These are phyloP conservation scores for Sporisorium iseilematis-ciliati DNA, from an alignment of 1,284 basidiomycete species.

Conservation along the genomic window DNA sequence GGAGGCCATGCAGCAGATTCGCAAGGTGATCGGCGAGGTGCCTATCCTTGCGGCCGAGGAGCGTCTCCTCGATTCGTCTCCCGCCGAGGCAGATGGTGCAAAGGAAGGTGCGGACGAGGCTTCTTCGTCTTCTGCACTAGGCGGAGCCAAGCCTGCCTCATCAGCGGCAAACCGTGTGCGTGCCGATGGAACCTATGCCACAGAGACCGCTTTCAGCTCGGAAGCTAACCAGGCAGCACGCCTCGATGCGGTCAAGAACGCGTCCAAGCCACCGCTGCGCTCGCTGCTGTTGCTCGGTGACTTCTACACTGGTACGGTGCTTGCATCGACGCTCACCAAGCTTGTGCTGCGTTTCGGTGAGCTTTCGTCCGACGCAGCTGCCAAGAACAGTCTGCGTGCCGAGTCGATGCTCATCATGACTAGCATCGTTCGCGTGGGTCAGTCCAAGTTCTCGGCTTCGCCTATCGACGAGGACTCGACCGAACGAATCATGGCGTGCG, in stretches of 20 bases:
- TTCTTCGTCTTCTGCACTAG: slow-evolving; percentile 44
- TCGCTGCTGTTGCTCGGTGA: slow-evolving; percentile 93
- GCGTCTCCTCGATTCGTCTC: slow-evolving; percentile 67
- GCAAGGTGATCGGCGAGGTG: slow-evolving; percentile 92
- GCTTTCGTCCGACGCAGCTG: slow-evolving; percentile 76
- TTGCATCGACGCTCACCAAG: slow-evolving; percentile 90
- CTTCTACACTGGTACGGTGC: slow-evolving; percentile 93
- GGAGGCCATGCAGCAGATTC: slow-evolving; percentile 80
- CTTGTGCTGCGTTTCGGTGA: slow-evolving; percentile 86
- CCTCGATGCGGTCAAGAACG: slow-evolving; percentile 84
- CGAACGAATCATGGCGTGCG: slow-evolving; percentile 96
- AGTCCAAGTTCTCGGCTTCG: slow-evolving; percentile 91
- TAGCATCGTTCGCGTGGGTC: slow-evolving; percentile 93
- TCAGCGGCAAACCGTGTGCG: slow-evolving; percentile 77
- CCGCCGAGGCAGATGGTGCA: slow-evolving; percentile 48
- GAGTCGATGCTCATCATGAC: slow-evolving; percentile 99
- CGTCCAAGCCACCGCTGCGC: slow-evolving; percentile 90
- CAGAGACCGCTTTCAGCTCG: slow-evolving; percentile 88
- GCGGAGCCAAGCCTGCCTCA: slow-evolving; percentile 70
- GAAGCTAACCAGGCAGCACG: slow-evolving; percentile 76
- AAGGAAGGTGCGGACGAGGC: slow-evolving; percentile 40
- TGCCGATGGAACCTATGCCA: slow-evolving; percentile 97
- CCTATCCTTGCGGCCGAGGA: slow-evolving; percentile 83
- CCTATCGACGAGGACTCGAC: slow-evolving; percentile 98
- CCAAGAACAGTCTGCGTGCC: slow-evolving; percentile 76